These are phyloP conservation scores for Zasmidium angulare DNA, from an alignment of 2,329 filamentous ascomycete genomes.

Conservation along the genomic window DNA sequence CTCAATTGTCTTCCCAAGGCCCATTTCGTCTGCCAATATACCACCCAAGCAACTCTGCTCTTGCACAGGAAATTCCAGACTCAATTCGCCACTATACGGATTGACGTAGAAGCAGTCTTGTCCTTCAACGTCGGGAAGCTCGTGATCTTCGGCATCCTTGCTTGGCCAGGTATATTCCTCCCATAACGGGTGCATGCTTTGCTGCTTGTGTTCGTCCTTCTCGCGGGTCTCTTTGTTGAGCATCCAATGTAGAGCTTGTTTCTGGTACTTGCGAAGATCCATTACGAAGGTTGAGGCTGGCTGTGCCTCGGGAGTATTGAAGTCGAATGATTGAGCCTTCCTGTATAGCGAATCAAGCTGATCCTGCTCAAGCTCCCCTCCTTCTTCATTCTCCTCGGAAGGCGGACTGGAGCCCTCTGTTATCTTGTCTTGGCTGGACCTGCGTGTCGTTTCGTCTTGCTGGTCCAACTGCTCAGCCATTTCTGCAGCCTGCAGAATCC, in stretches of 20 bases:
- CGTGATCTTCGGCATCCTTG: slow-evolving; percentile 82
- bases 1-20: slow-evolving; percentile 95
- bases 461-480: slow-evolving; percentile 70
- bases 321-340: slow-evolving; percentile 96
- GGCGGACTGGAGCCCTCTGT: slow-evolving; percentile 55
- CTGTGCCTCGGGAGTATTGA: slow-evolving; percentile 82
- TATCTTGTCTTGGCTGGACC: slow-evolving; percentile 36
- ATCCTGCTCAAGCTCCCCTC: slow-evolving; percentile 88
- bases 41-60: slow-evolving; percentile 94
- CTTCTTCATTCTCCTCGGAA: slow-evolving; percentile 70
- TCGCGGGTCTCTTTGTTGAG: slow-evolving; percentile 84
- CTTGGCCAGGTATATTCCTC: slow-evolving; percentile 90
- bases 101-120: slow-evolving; percentile 88
- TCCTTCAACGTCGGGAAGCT: slow-evolving; percentile 63
- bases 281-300: slow-evolving; percentile 80
- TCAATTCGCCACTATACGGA: slow-evolving; percentile 92
- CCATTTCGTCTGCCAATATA: slow-evolving; percentile 95
- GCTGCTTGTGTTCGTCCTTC: slow-evolving; percentile 63
- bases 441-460: slow-evolving; percentile 57
- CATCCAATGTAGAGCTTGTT: slow-evolving; percentile 96
- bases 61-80: slow-evolving; percentile 85
- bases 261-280: slow-evolving; percentile 87
- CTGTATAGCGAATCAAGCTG: slow-evolving; percentile 92
- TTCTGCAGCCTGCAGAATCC: slow-evolving; percentile 82
- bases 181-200: slow-evolving; percentile 95